Percentiles rank a stretch among this genome's conserved stretches.
Evolutionary conservation across 306 rosid genomes (phyloP).

Genomic region (Ceratonia siliqua): DNA sequence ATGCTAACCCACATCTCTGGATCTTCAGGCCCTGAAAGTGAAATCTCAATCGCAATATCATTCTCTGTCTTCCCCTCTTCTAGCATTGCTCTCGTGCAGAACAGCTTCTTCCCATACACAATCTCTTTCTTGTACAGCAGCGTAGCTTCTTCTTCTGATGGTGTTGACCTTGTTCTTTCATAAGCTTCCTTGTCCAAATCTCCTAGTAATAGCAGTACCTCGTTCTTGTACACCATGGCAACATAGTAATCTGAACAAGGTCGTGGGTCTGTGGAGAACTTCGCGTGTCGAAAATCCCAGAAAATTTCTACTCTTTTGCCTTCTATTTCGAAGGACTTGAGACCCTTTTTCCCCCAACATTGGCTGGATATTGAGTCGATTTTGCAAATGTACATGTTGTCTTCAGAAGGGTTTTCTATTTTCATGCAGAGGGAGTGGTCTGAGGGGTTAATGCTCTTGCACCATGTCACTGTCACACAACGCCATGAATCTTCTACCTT

Average conservation of each 20-base stretch:
- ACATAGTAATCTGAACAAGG: slow-evolving; percentile 65
- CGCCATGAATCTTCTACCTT: slow-evolving; percentile 36
- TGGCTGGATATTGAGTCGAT: slow-evolving; percentile 52
- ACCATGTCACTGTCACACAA: slow-evolving; percentile 52
- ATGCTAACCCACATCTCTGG: slow-evolving; percentile 76
- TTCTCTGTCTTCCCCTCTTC: slow-evolving; percentile 52
- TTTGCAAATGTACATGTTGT: slow-evolving; percentile 43
- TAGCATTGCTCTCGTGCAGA: slow-evolving; percentile 56
- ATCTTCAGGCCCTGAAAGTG: slow-evolving; percentile 57
- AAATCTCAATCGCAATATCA: slow-evolving; percentile 58
- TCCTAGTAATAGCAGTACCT: slow-evolving; percentile 56
- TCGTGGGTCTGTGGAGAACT: slow-evolving; percentile 42
- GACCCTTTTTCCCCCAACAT: slow-evolving; percentile 69
- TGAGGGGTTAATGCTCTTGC: slow-evolving; percentile 35
- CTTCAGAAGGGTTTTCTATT: slow-evolving; percentile 39
- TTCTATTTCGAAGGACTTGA: slow-evolving; percentile 52
- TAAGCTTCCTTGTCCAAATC: slow-evolving; percentile 52
- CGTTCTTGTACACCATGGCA: slow-evolving; percentile 55
- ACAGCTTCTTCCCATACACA: slow-evolving; percentile 56
- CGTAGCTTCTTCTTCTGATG: slow-evolving; percentile 45
- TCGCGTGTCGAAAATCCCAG: slow-evolving; percentile 63
- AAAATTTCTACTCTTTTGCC: slow-evolving; percentile 52
- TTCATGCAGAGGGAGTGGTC: slow-evolving; percentile 47
- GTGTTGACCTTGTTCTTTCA: slow-evolving; percentile 55
- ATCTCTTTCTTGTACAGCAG: slow-evolving; percentile 63